Evolutionary conservation across 2,329 filamentous ascomycete genomes (phyloP).

Genomic region (Fusarium phyllophilum): DNA sequence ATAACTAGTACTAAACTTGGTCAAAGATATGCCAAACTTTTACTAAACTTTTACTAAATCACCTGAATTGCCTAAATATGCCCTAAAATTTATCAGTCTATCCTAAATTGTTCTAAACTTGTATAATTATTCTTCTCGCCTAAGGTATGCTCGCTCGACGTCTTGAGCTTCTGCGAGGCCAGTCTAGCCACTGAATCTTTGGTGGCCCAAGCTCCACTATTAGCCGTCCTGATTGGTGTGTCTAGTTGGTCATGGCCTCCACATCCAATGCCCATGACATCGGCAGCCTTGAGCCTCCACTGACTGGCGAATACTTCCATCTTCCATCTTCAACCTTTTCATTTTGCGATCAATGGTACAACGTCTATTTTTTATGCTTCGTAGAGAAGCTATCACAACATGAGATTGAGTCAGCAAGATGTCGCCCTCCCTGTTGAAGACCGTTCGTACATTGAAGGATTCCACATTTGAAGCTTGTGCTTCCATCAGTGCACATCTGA

Average conservation of each 20-base stretch:
- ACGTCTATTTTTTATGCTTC: not conserved
- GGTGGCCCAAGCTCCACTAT: not conserved
- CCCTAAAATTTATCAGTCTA: not conserved
- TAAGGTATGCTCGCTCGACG: too few species aligned
- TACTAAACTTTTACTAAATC: too few species aligned
- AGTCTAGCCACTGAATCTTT: too few species aligned
- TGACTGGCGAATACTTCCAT: not conserved
- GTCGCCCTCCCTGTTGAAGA: conserved; percentile 15
- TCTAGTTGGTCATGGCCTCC: not conserved
- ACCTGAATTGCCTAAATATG: not conserved
- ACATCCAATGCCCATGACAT: not conserved
- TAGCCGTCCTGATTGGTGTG: not conserved
- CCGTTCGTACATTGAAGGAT: conserved; percentile 30
- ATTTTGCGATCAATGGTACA: not conserved
- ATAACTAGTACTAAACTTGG: not conserved
- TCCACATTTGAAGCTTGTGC: conserved; percentile 31
- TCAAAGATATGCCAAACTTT: not conserved
- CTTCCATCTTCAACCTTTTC: not conserved
- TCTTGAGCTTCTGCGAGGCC: too few species aligned
- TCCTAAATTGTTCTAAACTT: accelerated
- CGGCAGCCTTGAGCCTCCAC: not conserved
- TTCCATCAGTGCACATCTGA: conserved; percentile 21
- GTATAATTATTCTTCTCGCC: not conserved
- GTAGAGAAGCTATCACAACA: not conserved
- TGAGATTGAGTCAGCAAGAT: conserved; percentile 14